These are phyloP conservation scores for Emmonsiellopsis sp. DNA, from an alignment of 2,329 filamentous ascomycete species.

Conservation along the genomic window DNA sequence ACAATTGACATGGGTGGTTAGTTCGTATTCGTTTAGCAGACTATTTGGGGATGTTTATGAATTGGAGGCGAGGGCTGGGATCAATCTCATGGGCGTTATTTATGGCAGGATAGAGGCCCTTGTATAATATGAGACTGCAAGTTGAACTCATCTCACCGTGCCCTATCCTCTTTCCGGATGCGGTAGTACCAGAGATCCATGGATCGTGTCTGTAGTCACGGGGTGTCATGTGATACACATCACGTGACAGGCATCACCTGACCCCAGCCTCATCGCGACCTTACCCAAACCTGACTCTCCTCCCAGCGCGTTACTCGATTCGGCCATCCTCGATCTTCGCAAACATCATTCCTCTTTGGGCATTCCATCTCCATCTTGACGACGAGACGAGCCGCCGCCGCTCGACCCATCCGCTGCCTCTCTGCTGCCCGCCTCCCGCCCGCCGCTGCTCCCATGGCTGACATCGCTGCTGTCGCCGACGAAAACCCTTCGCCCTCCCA, in stretches of 20 bases:
- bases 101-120: too few relatives aligned
- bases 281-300: conserved; percentile 30
- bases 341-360: conserved; percentile 39
- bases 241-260: conserved; percentile 1
- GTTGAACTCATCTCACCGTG: too few relatives aligned
- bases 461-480: conserved; percentile 70
- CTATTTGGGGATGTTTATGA: too few relatives aligned
- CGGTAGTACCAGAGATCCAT: too few relatives aligned
- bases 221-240: too few relatives aligned
- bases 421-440: conserved; percentile 8
- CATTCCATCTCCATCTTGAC: conserved; percentile 11
- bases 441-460: conserved; percentile 49
- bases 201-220: too few relatives aligned
- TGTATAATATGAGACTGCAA: too few relatives aligned
- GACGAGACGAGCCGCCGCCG: conserved; percentile 1
- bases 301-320: conserved; percentile 39
- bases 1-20: too few relatives aligned
- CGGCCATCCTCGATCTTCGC: conserved; percentile 26
- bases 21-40: too few relatives aligned
- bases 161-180: too few relatives aligned
- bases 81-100: too few relatives aligned
- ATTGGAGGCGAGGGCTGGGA: too few relatives aligned
- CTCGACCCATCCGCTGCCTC: conserved; percentile 8
- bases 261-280: conserved; percentile 20
- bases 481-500: conserved; percentile 65